Evolutionary conservation across 2,329 filamentous ascomycete genomes (phyloP).

Genomic region (Ophiostoma perfectum): DNA sequence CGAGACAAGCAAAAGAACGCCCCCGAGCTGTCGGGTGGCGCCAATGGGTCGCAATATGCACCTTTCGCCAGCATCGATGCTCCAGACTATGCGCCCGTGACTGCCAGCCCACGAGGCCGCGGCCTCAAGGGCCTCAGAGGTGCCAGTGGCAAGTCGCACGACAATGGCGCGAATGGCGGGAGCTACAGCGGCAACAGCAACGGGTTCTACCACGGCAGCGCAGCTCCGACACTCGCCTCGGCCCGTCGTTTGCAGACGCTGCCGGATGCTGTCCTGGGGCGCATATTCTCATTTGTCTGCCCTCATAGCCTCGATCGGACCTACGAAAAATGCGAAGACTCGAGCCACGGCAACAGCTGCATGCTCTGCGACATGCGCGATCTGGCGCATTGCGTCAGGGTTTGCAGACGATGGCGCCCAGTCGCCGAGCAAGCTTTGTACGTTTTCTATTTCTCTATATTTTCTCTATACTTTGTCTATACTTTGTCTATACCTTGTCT

Average conservation of each 20-base stretch:
- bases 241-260: constrained; percentile 48
- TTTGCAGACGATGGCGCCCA: constrained; percentile 66
- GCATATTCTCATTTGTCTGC: constrained; percentile 77
- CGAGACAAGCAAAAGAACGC: constrained; percentile 33
- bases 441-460: too few species aligned
- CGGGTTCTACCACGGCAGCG: neutral
- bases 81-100: neutral
- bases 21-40: constrained; percentile 6
- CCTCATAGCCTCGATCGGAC: constrained; percentile 72
- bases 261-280: constrained; percentile 62
- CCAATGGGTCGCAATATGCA: constrained; percentile 7
- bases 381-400: constrained; percentile 70
- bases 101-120: constrained; percentile 14
- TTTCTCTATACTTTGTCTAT: too few species aligned
- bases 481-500: too few species aligned
- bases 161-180: constrained; percentile 6
- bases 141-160: neutral
- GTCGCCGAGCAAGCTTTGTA: constrained; percentile 42
- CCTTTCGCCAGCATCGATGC: constrained; percentile 28
- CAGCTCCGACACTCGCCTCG: constrained; percentile 35
- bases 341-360: constrained; percentile 71
- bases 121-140: constrained; percentile 12
- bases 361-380: constrained; percentile 93
- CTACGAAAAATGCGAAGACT: constrained; percentile 79
- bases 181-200: constrained; percentile 10